Evolutionary conservation across 257 asterid species (phyloP), one percentile per base, ranked within the genome.

Genomic region (Capsicum rhomboideum): DNA sequence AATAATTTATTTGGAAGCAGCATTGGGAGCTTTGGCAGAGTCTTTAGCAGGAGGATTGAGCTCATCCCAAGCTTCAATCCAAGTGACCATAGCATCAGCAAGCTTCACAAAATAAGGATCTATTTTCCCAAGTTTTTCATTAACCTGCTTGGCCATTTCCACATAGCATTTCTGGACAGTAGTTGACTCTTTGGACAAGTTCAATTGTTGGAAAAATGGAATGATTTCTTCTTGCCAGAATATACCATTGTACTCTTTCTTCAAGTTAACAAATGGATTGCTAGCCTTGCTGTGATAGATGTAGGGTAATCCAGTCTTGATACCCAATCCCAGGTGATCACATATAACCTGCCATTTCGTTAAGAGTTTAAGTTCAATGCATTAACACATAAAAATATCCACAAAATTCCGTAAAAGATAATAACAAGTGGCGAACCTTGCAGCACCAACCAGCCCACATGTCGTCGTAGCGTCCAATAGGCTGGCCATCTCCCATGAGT

Each of bases 401-500:
- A 3, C 14, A 75, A 28, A 1, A 3, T 29, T n/a, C 26, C 20
- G 4, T 23, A 26, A 11, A 21, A 23, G 8, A n/a, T 23, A 6
- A 46, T 8, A 68, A 18, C 14, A 68, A 13, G 53, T 11, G 20
- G 28, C 49, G 56, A 42, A 95, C 98, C 99, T 94, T 95, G 85
- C 59, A 78, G 71, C 99, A 95, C 99, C 99, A 95, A 54, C 98
- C 99, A 46, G 99, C 99, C 98, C 99, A 95, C 99, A 95, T 95
- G 58, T 95, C 99, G 31, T 95, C 99, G 74, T 95, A 95, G 6
- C 98, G 97, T 21, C 99, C 99, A 42, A 95, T 95, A 2, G 99
- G 99, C 89, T 95, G 98, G 0, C 98, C 99, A 10, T 95, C 99
- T 59, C 98, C 99, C 98, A 95, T 95, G 14, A 95, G 97, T 13